A percentile compares a stretch with the other conserved stretches of the same genome.
Conservation (phyloP, 352 stramenopile species). For the Thraustotheca clavata region DNA sequence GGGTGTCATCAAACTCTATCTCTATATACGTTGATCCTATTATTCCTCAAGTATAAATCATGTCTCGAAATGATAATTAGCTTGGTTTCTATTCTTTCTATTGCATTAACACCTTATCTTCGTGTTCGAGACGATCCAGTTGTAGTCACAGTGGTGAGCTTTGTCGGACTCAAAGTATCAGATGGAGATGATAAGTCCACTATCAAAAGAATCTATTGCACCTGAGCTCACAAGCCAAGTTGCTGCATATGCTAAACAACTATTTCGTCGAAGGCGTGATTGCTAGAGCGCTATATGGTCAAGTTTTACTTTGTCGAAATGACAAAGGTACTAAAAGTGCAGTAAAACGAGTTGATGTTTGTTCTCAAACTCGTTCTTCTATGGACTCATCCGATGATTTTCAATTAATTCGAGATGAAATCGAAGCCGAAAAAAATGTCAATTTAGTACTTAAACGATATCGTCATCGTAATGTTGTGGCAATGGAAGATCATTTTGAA, state of each 20-base stretch:
- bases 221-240: neutral
- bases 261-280: slow-evolving; percentile 17
- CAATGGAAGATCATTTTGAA: slow-evolving; percentile 24
- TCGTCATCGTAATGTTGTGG: slow-evolving; percentile 10
- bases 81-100: no score
- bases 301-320: slow-evolving; percentile 10
- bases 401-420: neutral
- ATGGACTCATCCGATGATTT: neutral
- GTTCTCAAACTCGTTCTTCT: neutral
- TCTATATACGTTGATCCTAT: no score
- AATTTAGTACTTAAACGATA: neutral
- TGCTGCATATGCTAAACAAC: neutral
- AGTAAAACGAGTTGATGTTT: slow-evolving; percentile 4
- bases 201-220: no score
- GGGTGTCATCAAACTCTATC: no score
- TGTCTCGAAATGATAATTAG: no score
- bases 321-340: neutral
- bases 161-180: no score
- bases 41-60: no score
- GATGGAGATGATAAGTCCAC: neutral
- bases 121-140: no score
- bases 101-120: no score
- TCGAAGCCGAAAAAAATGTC: neutral
- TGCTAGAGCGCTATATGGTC: neutral
- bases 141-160: no score